These are phyloP conservation scores for Septoria petroselini DNA, from an alignment of 2,329 filamentous ascomycete genomes.

Conservation along the genomic window DNA sequence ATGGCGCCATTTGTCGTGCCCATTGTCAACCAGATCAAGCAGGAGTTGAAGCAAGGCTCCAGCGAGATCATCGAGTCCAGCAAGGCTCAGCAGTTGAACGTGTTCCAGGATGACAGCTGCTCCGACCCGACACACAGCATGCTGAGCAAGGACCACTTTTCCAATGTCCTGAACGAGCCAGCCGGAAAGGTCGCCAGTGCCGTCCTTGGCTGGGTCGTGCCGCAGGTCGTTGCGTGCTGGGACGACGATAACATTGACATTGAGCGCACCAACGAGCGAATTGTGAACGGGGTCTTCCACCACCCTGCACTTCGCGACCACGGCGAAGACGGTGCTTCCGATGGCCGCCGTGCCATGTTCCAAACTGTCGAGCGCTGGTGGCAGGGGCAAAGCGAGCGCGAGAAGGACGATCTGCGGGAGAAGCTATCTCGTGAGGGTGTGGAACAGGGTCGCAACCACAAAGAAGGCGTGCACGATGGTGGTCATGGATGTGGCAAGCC, in stretches of 20 bases:
- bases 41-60: conserved; percentile 79
- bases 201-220: conserved; percentile 77
- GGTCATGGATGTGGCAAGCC: conserved; percentile 83
- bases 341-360: conserved; percentile 77
- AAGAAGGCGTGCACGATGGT: conserved; percentile 75
- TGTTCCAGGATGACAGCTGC: conserved; percentile 74
- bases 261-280: conserved; percentile 67
- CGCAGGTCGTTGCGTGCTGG: conserved; percentile 83
- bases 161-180: conserved; percentile 81
- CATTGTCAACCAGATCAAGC: conserved; percentile 81
- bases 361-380: conserved; percentile 80
- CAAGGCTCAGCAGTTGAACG: conserved; percentile 76
- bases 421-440: conserved; percentile 80
- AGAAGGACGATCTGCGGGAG: conserved; percentile 64
- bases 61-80: conserved; percentile 84
- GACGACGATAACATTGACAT: conserved; percentile 72
- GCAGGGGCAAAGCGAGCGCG: conserved; percentile 60
- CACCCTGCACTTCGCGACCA: conserved; percentile 75
- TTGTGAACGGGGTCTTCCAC: conserved; percentile 79
- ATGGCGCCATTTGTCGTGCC: conserved; percentile 85
- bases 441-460: conserved; percentile 75
- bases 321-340: conserved; percentile 66
- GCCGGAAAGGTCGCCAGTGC: conserved; percentile 78
- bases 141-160: conserved; percentile 94
- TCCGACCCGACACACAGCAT: conserved; percentile 90